Percentiles rank a stretch among this genome's conserved stretches.
These are phyloP conservation scores for Citropsis articulata DNA, from an alignment of 345 rosid genomes.

Conservation along the genomic window DNA sequence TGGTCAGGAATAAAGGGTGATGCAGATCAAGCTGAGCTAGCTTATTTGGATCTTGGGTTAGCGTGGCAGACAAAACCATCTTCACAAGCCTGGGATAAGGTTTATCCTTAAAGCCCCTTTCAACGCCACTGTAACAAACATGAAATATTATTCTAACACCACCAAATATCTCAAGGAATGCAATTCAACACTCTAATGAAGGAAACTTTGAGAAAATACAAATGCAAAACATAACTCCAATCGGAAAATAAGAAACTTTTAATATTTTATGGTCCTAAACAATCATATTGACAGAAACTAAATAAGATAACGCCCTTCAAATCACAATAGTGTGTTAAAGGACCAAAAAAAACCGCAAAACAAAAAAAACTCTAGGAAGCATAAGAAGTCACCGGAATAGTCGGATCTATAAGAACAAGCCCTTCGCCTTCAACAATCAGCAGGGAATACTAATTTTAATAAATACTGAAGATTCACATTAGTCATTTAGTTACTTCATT, in stretches of 20 bases:
- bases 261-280: background rate
- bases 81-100: slow-evolving; percentile 77
- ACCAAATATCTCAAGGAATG: background rate
- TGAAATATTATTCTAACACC: background rate
- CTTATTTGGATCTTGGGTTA: slow-evolving; percentile 96
- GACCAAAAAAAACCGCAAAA: background rate
- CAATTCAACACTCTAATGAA: background rate
- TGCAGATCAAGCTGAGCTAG: slow-evolving; percentile 87
- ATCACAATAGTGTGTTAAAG: background rate
- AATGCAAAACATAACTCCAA: background rate
- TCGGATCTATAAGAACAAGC: background rate
- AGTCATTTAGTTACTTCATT: background rate
- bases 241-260: background rate
- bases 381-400: background rate
- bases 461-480: background rate
- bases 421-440: background rate
- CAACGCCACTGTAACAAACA: slow-evolving; percentile 61
- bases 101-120: slow-evolving; percentile 81
- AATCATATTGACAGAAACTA: background rate
- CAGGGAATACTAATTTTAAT: background rate
- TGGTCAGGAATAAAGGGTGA: slow-evolving; percentile 88
- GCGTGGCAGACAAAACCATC: slow-evolving; percentile 90
- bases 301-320: background rate
- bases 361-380: background rate
- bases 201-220: background rate